A percentile compares a stretch with the other conserved stretches of the same genome.
Conservation (phyloP, 1,284 basidiomycete genomes). For the Trichosporon ovoides region DNA sequence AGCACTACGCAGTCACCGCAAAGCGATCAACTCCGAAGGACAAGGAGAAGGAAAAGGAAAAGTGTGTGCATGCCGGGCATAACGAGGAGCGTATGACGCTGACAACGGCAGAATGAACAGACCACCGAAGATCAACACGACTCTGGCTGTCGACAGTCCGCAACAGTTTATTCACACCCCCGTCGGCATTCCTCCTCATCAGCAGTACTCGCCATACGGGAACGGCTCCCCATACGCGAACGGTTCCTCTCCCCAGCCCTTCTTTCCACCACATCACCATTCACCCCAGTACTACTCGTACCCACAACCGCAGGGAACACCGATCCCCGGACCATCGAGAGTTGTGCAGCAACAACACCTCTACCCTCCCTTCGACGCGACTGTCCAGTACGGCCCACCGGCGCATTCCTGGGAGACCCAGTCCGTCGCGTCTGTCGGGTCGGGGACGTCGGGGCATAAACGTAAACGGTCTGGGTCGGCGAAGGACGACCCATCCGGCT, state of each 20-base stretch:
- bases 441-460: slow-evolving; percentile 13
- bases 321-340: background rate
- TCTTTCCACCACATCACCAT: slow-evolving; percentile 5
- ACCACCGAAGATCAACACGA: slow-evolving; percentile 13
- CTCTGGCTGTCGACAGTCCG: slow-evolving; percentile 2
- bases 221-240: slow-evolving; percentile 1
- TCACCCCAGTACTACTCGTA: slow-evolving; percentile 7
- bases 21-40: slow-evolving; percentile 21
- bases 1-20: slow-evolving; percentile 24
- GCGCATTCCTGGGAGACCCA: slow-evolving; percentile 11
- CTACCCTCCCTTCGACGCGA: background rate
- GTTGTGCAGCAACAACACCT: background rate
- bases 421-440: background rate
- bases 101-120: slow-evolving; percentile 17
- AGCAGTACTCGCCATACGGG: slow-evolving; percentile 4
- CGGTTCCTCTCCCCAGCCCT: slow-evolving; percentile 5
- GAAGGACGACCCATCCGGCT: background rate
- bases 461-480: slow-evolving; percentile 14
- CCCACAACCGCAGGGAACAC: slow-evolving; percentile 1
- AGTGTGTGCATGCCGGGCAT: background rate
- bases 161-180: slow-evolving; percentile 1
- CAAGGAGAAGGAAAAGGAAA: slow-evolving; percentile 6
- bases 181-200: background rate
- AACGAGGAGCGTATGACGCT: background rate
- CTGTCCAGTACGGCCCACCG: background rate